Evolutionary conservation across 2,329 filamentous ascomycete genomes (phyloP), one percentile per base, ranked within the genome.

Genomic region (Penicillium sp.): DNA sequence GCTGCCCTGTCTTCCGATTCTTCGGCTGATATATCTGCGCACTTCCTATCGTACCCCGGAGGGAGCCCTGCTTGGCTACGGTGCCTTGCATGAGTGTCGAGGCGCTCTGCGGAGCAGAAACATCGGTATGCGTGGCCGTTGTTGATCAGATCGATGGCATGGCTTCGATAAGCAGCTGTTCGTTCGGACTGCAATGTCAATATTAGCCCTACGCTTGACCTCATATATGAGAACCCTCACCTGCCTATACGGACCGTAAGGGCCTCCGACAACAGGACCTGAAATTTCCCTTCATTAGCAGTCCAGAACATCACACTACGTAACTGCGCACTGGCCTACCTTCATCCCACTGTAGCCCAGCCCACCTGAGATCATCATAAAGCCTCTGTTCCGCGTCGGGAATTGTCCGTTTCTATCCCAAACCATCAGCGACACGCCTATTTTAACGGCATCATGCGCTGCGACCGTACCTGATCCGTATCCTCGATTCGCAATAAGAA

Each of bases 401-500:
- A 4, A 98, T 88, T 8, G 94, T 89, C 63, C 95, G 88, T 80
- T 90, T 92, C 91, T 95, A 78, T 65, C 67, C 30, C 23, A 46
- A 45, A n/a, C 49, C 66, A 82, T 64, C 54, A 67, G 60, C 56
- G 46, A 46, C 41, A 13, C 23, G 31, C 41, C 13, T 50, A 5
- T 38, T 31, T 5, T 9, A 19, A 15, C 41, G 23, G 31, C 29
- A 15, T 41, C 13, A 29, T 19, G 21, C 17, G 41, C 29, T 19
- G 21, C 19, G 35, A 30, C 54, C 83, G 68, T 78, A 93, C 91
- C 84, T 92, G 91, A 78, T 98, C 95, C 5, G 95, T 99, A 76
- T 99, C 95, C 80, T 99, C 95, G 66, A 99, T 88, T 9, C 95
- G 88, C 54, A 99, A 81, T 11, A 99, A 79, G 71, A 99, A 99